These are phyloP conservation scores for Marasmius tenuissimus DNA, from an alignment of 1,284 basidiomycete species.

Conservation along the genomic window DNA sequence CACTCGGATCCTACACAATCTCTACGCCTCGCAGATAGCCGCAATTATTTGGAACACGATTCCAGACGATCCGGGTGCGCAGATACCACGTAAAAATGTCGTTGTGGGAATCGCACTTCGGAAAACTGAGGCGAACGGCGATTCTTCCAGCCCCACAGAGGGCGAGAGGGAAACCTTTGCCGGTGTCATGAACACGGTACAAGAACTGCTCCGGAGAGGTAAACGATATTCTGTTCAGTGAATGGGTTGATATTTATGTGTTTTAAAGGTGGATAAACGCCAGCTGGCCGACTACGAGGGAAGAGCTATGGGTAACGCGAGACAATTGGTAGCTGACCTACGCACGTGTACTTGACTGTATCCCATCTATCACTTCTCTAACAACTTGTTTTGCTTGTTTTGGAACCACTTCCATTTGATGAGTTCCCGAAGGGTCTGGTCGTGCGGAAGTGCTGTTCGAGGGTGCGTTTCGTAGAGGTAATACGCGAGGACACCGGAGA, in stretches of 20 bases:
- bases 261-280: neutral
- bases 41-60: conserved; percentile 76
- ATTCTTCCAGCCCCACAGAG: conserved; percentile 33
- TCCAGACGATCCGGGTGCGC: conserved; percentile 33
- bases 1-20: conserved; percentile 69
- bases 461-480: conserved; percentile 86
- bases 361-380: neutral
- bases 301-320: no score
- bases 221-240: neutral
- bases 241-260: neutral
- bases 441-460: conserved; percentile 67
- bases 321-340: no score
- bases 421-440: conserved; percentile 64
- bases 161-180: conserved; percentile 62
- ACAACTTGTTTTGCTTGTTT: neutral
- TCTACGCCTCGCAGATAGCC: conserved; percentile 86
- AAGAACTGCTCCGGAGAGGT: conserved; percentile 34
- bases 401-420: conserved; percentile 53
- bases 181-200: conserved; percentile 67
- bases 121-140: conserved; percentile 32
- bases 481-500: conserved; percentile 82
- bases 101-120: conserved; percentile 71
- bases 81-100: conserved; percentile 48
- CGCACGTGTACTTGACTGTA: neutral
- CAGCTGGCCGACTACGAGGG: neutral